Evolutionary conservation across 2,329 filamentous ascomycete species (phyloP), one percentile per base, ranked within the genome.

Genomic region (Pezicula neosporulosa): DNA sequence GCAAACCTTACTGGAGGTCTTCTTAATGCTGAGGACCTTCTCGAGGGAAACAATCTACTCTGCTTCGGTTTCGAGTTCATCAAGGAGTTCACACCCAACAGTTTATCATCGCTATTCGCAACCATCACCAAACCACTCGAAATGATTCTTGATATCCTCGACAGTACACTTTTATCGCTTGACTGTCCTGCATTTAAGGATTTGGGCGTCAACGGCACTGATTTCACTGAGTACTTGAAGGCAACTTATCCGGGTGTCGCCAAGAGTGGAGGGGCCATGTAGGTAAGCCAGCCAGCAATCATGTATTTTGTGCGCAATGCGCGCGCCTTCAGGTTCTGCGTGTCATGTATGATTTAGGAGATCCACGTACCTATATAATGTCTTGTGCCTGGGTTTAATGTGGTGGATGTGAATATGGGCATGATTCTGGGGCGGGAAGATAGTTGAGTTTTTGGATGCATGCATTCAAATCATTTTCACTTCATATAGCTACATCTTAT

Each of bases 21-120:
- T 1, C 68, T 73, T 53, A 77, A 76, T 56, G 58, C 64, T 4
- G 53, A 63, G 15, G 71, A 63, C 19, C 63, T 78, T 0, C 60
- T 74, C 2, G 56, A 78, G 49, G 73, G 71, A 21, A 77, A 78
- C 65, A 76, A 80, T 55, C 60, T 72, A 12, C 47, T 72, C 21
- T 77, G 75, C 56, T 71, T 73, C 51, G 67, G 58, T 15, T 64
- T 71, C 38, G 66, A 76, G 44, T 60, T 68, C 6, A 63, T 71
- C 28, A 63, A 68, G 55, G 68, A 70, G 3, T 66, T 60, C 4
- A 61, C 70, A 1, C 75, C 75, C 3, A 74, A 75, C 56, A 60
- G 71, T 1, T 55, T 75, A 1, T 66, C 64, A 2, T 64, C 65
- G 2, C 37, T 76, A 5, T 70, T 72, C 44, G 54, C 59, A 2